Percentiles rank a stretch among this genome's conserved stretches.
Conservation (phyloP, 192 early-diverging fungal genomes). For the Backusella macrospora region DNA sequence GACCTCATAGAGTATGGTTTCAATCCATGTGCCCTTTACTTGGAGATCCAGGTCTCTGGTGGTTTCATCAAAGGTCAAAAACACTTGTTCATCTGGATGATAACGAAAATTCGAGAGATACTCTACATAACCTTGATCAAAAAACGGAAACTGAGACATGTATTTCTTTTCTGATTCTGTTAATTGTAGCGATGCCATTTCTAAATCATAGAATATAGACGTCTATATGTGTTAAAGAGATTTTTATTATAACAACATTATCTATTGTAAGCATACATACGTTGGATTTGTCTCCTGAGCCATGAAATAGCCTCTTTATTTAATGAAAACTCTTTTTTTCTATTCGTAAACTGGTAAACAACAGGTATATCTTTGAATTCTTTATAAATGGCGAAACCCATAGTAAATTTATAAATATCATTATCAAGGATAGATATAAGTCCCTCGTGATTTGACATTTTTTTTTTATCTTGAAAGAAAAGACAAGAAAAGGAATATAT, state of each 20-base stretch:
- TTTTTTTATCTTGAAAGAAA: background rate
- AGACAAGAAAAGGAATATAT: background rate
- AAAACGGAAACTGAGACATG: constrained; percentile 53
- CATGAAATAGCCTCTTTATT: constrained; percentile 46
- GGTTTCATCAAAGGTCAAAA: constrained; percentile 25
- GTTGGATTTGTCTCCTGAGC: constrained; percentile 42
- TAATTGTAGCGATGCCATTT: constrained; percentile 48
- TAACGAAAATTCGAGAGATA: constrained; percentile 62
- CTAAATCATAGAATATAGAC: constrained; percentile 11
- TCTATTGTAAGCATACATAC: constrained; percentile 15
- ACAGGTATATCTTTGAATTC: constrained; percentile 64
- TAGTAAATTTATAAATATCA: constrained; percentile 83
- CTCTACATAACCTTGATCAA: constrained; percentile 58
- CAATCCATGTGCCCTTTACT: constrained; percentile 64
- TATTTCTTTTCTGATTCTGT: constrained; percentile 44
- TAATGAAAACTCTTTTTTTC: constrained; percentile 46
- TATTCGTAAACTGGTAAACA: constrained; percentile 69
- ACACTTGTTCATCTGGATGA: constrained; percentile 49
- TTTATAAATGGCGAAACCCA: constrained; percentile 75
- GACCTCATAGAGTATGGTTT: constrained; percentile 79
- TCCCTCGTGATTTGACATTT: background rate
- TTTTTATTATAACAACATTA: background rate
- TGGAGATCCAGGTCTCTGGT: constrained; percentile 43
- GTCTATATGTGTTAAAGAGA: background rate
- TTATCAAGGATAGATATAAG: constrained; percentile 73